These are phyloP conservation scores for Hypoxylon sp. DNA, from an alignment of 2,329 filamentous ascomycete genomes.

Conservation along the genomic window DNA sequence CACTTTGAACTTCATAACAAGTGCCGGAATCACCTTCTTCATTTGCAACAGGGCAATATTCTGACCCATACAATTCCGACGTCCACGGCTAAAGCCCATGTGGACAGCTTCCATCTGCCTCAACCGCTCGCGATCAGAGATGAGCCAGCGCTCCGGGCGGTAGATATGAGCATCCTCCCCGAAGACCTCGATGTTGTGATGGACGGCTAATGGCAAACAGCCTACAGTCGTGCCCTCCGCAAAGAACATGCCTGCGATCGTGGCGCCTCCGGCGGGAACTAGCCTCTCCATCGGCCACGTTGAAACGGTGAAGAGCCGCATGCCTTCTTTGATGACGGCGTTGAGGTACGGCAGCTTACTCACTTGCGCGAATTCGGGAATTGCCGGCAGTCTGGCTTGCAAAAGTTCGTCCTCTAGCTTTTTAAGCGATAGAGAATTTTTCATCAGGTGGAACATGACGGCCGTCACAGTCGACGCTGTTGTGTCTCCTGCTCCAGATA, in stretches of 20 bases:
- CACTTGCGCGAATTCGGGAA: constrained; percentile 33
- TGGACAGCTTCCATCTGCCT: constrained; percentile 39
- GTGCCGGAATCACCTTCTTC: constrained; percentile 39
- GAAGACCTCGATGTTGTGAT: constrained; percentile 28
- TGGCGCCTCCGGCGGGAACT: constrained; percentile 35
- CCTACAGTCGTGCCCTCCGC: constrained; percentile 38
- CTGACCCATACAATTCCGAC: constrained; percentile 36
- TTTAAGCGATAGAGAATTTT: constrained; percentile 60
- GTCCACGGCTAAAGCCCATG: constrained; percentile 41
- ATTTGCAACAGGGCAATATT: constrained; percentile 40
- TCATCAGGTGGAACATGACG: constrained; percentile 49
- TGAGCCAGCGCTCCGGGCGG: constrained; percentile 41
- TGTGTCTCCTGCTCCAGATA: constrained; percentile 40
- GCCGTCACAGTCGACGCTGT: constrained; percentile 33
- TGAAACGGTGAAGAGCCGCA: constrained; percentile 31
- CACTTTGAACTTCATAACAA: constrained; percentile 40
- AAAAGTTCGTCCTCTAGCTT: constrained; percentile 34
- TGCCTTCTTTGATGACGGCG: constrained; percentile 36
- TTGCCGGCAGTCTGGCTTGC: constrained; percentile 23
- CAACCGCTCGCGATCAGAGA: constrained; percentile 32
- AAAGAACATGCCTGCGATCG: constrained; percentile 38
- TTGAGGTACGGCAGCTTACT: constrained; percentile 39
- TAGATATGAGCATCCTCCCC: constrained; percentile 35
- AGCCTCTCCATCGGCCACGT: constrained; percentile 35
- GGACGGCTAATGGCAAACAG: constrained; percentile 33